These are phyloP conservation scores for Ostreobium quekettii DNA, from an alignment of 139 green algal species.

Conservation along the genomic window DNA sequence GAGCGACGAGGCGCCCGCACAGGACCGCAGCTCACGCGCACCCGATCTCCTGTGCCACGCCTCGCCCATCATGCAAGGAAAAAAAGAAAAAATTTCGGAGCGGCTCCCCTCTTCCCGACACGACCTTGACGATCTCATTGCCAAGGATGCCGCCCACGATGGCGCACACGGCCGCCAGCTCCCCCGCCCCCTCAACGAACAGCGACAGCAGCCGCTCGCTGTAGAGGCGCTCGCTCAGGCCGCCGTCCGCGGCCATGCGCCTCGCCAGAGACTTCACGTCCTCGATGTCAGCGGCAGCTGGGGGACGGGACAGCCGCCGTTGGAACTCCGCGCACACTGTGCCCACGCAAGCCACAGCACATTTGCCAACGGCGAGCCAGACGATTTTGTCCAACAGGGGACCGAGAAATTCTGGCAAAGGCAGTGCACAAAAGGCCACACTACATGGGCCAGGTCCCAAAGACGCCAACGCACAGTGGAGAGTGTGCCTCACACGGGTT, in stretches of 20 bases:
- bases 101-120: conserved; percentile 59
- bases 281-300: conserved; percentile 18
- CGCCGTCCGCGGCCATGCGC: not conserved
- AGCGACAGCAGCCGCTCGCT: conserved; percentile 15
- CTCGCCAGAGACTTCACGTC: conserved; percentile 8
- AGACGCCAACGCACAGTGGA: too few species aligned
- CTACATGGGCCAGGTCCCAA: too few species aligned
- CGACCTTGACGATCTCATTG: conserved; percentile 75
- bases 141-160: conserved; percentile 75
- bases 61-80: conserved; percentile 39
- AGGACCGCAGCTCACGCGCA: too few species aligned
- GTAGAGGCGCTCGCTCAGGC: not conserved
- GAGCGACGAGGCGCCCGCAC: too few species aligned
- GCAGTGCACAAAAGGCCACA: too few species aligned
- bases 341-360: not conserved
- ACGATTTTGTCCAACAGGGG: too few species aligned
- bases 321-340: conserved; percentile 42
- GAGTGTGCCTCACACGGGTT: too few species aligned
- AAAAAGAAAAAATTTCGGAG: conserved; percentile 84
- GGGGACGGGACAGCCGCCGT: conserved; percentile 17
- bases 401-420: too few species aligned
- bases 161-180: conserved; percentile 57
- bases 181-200: conserved; percentile 17
- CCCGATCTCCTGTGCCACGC: conserved; percentile 35
- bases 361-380: too few species aligned